Base-by-base conservation (phyloP, 164 flowering plant genomes). In the Brasenia schreberi region DNA sequence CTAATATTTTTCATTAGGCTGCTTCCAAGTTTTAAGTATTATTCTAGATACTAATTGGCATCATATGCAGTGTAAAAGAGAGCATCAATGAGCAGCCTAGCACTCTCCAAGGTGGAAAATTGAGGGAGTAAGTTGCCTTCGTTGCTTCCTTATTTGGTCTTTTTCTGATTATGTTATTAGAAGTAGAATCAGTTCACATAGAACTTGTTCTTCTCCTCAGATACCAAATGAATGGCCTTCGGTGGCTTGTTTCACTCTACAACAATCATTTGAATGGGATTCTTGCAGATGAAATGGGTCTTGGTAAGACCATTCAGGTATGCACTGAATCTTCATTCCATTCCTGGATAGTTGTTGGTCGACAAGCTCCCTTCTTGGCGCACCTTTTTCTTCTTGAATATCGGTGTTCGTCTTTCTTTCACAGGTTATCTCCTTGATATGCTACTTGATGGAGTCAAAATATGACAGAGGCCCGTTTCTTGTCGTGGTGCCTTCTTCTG, bases 241-340 rank as follows among this genome's bases (percentile, higher is more conserved):
- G 96, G 56, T 94, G 99, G 99, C 75, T 94, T 81, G 87, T 94
- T 71, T 94, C 99, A 5, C 78, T 94, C 5, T 91, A 91, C 74
- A 94, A 94, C 76, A 94, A 94, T 75, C 88, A 91, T 78, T 77
- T 94, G 81, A 94, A 94, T 85, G 99, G 99, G 45, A 94, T 94
- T 68, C 90, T 94, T 70, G 99, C 99, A 66, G 99, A 94, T 80
- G 99, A 94, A 81, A 94, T 94, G 99, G 99, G 99, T 59, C 86
- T 94, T 62, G 99, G 99, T 42, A 94, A 94, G 84, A 94, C 99
- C 73, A 96, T 94, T 72, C 99, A 94, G 94, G 97, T 89, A 75
- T 44, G 63, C 2, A 59, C 53, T 45, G 53, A 45, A 45, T 7
- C 53, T 45, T 45, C 7, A 45, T 23, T 23, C 27, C 27, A 23